Evolutionary conservation across 805 yeast species (phyloP).

Genomic region (Scheffersomyces amazonensis): DNA sequence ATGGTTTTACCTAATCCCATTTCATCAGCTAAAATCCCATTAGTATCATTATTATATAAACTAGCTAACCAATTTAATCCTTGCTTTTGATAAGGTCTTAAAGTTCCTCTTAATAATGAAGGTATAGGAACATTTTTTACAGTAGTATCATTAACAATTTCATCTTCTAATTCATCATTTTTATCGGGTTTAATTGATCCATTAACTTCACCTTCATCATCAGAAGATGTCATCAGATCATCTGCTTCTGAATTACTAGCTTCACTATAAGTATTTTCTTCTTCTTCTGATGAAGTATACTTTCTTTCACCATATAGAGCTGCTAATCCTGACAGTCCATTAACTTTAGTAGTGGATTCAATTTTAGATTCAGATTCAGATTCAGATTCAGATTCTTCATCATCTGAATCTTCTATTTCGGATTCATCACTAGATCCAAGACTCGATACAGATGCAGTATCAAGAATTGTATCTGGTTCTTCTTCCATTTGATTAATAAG

Average conservation of each 20-base stretch:
- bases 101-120: constrained; percentile 68
- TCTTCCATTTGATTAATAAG: constrained; percentile 21
- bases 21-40: constrained; percentile 97
- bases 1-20: constrained; percentile 98
- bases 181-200: constrained; percentile 5
- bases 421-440: constrained; percentile 3
- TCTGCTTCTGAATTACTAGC: constrained; percentile 11
- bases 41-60: constrained; percentile 84
- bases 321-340: constrained; percentile 10
- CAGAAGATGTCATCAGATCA: constrained; percentile 16
- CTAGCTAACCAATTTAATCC: constrained; percentile 98
- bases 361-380: constrained; percentile 11
- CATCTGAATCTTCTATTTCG: constrained; percentile 2
- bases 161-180: constrained; percentile 17
- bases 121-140: constrained; percentile 75
- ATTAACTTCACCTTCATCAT: constrained; percentile 4
- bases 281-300: constrained; percentile 17
- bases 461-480: constrained; percentile 7
- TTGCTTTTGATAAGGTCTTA: constrained; percentile 90
- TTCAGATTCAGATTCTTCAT: constrained; percentile 6
- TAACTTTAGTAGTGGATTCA: constrained; percentile 9
- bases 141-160: constrained; percentile 39
- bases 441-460: constrained; percentile 2
- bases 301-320: constrained; percentile 9
- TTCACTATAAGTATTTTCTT: constrained; percentile 13